Percentiles rank a stretch among this genome's conserved stretches.
phyloP scores from a whole-genome alignment of 2,329 filamentous ascomycete genomes.

The Pseudogymnoascus sp. region DNA sequence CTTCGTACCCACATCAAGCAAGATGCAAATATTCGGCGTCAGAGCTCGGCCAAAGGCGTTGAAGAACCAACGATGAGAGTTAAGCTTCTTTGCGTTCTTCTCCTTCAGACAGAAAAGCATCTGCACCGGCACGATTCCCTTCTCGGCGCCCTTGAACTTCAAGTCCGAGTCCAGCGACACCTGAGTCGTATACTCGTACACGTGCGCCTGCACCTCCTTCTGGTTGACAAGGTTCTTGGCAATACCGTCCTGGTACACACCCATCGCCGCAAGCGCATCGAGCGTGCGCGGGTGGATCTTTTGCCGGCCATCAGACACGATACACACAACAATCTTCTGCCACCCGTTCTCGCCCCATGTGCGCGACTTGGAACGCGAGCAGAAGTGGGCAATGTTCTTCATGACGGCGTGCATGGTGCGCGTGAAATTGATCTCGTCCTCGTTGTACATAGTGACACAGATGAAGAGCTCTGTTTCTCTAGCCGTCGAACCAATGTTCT shows the following conservation, averaged over 20 bases:
- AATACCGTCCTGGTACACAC: slow-evolving; percentile 96
- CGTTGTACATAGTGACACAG: slow-evolving; percentile 98
- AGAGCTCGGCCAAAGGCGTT: slow-evolving; percentile 91
- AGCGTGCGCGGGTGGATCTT: slow-evolving; percentile 90
- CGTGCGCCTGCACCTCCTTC: slow-evolving; percentile 88
- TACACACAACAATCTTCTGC: slow-evolving; percentile 98
- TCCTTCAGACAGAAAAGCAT: slow-evolving; percentile 99
- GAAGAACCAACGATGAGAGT: slow-evolving; percentile 99
- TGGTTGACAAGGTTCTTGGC: slow-evolving; percentile 98
- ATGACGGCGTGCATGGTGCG: slow-evolving; percentile 98
- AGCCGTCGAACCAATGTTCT: slow-evolving; percentile 75
- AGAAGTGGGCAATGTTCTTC: slow-evolving; percentile 97
- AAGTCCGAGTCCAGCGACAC: slow-evolving; percentile 91
- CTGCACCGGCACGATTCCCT: slow-evolving; percentile 95
- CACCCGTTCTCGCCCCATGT: slow-evolving; percentile 97
- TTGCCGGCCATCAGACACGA: slow-evolving; percentile 89
- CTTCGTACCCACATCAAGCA: slow-evolving; percentile 92
- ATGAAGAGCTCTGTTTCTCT: slow-evolving; percentile 95
- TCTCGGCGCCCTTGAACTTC: slow-evolving; percentile 98
- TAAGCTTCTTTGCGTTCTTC: slow-evolving; percentile 94
- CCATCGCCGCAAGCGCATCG: slow-evolving; percentile 91
- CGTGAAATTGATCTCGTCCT: slow-evolving; percentile 93
- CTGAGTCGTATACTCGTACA: slow-evolving; percentile 98
- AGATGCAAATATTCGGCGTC: slow-evolving; percentile 92
- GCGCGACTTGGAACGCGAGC: slow-evolving; percentile 80